Conservation (phyloP, 768 basidiomycete genomes). For the Russula brevipes region DNA sequence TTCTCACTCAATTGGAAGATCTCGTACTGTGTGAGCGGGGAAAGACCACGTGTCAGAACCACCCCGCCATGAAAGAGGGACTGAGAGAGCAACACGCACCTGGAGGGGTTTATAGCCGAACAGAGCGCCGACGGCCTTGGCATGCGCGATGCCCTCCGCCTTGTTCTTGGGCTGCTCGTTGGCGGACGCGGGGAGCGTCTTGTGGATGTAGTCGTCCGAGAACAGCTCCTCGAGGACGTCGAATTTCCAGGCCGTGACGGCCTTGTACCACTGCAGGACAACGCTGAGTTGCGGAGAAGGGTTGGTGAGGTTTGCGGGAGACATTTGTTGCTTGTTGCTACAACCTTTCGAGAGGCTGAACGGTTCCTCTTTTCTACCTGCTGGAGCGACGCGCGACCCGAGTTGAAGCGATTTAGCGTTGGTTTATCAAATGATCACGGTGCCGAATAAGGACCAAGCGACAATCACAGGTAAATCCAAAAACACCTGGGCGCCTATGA, state of each 20-base stretch:
- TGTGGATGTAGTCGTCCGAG: constrained; percentile 1
- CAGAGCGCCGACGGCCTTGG: background rate
- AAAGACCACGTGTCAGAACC: background rate
- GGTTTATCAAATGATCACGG: too few species aligned
- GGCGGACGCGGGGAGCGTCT: constrained; percentile 5
- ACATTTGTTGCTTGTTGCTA: background rate
- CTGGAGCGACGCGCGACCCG: background rate
- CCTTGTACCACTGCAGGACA: constrained; percentile 6
- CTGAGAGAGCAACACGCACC: background rate
- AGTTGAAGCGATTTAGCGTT: background rate
- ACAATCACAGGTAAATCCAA: too few species aligned
- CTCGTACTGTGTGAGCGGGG: constrained; percentile 6
- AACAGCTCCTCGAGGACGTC: background rate
- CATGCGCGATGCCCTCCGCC: constrained; percentile 2
- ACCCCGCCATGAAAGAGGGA: background rate
- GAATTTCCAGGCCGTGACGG: constrained; percentile 7
- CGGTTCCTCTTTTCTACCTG: background rate
- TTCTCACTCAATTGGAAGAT: constrained; percentile 1
- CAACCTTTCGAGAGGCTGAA: too few species aligned
- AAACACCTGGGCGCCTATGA: too few species aligned
- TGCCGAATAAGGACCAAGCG: too few species aligned
- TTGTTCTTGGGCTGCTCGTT: constrained; percentile 6
- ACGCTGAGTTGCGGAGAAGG: constrained; percentile 12
- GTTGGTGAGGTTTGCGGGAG: background rate
- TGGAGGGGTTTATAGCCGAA: background rate